A percentile compares a stretch with the other conserved stretches of the same genome.
Conservation (phyloP, 306 rosid species). For the Inga laurina region DNA sequence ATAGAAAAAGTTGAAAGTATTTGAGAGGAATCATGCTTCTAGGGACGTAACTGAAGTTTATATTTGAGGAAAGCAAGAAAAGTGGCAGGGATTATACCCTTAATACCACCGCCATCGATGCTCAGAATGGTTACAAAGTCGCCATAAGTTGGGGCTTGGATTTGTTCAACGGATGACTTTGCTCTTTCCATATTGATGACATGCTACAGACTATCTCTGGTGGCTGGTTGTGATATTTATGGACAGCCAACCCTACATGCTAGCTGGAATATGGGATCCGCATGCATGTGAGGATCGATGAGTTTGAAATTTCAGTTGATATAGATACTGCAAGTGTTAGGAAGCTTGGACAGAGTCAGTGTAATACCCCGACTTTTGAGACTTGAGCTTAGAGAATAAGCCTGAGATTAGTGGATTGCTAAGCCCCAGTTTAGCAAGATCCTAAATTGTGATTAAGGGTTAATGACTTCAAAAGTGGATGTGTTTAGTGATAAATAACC, state of each 20-base stretch:
- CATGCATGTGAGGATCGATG: neutral
- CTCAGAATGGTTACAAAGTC: slow-evolving; percentile 65
- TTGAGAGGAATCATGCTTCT: neutral
- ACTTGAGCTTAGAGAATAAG: no score
- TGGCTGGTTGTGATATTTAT: neutral
- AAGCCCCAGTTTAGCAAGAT: no score
- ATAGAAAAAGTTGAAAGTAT: neutral
- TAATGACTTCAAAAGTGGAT: no score
- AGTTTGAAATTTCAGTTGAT: neutral
- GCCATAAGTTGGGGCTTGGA: slow-evolving; percentile 67
- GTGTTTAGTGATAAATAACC: no score
- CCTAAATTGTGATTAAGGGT: no score
- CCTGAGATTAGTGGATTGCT: no score
- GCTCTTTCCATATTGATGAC: slow-evolving; percentile 28
- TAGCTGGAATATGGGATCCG: neutral
- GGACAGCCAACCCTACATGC: neutral
- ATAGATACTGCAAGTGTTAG: neutral
- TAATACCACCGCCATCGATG: slow-evolving; percentile 87
- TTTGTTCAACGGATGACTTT: slow-evolving; percentile 25
- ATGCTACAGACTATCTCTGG: neutral
- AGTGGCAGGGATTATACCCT: slow-evolving; percentile 74
- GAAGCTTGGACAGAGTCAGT: neutral
- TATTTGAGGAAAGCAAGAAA: slow-evolving; percentile 59
- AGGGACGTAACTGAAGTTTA: slow-evolving; percentile 58
- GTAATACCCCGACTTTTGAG: no score